Conservation (phyloP, 345 rosid species). For the Citrus sp. region DNA sequence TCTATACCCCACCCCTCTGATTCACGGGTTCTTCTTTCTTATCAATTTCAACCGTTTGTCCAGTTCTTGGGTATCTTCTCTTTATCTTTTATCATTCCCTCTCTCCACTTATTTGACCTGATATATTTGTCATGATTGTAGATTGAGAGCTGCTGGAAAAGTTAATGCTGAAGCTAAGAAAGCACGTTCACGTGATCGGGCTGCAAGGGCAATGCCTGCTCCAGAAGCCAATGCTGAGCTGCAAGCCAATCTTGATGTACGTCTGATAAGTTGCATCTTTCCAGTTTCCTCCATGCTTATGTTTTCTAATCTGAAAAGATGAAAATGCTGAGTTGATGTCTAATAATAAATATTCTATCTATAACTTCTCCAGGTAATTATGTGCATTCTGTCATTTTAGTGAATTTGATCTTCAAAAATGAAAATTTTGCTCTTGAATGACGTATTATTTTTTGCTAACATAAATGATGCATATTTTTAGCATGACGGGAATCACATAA, state of each 20-base stretch:
- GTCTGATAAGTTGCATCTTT: slow-evolving; percentile 30
- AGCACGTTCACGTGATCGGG: slow-evolving; percentile 54
- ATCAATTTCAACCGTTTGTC: neutral
- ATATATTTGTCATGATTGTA: slow-evolving; percentile 17
- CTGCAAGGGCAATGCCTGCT: slow-evolving; percentile 52
- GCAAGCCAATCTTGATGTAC: slow-evolving; percentile 70
- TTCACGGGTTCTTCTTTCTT: neutral
- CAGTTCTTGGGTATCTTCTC: neutral
- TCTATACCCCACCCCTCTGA: neutral
- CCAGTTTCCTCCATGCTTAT: neutral
- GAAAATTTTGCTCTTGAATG: neutral
- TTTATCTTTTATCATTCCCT: neutral
- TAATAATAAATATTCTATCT: neutral
- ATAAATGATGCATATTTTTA: neutral
- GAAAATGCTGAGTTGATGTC: neutral
- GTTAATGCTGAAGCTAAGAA: slow-evolving; percentile 55
- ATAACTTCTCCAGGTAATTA: neutral
- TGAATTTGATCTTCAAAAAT: neutral
- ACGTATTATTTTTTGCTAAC: neutral
- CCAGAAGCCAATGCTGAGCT: slow-evolving; percentile 83
- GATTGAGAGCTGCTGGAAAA: slow-evolving; percentile 63
- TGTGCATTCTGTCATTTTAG: neutral
- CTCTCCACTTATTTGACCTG: slow-evolving; percentile 2
- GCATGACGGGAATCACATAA: slow-evolving; percentile 1
- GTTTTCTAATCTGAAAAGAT: neutral